These are phyloP conservation scores for Diaporthe ilicicola DNA, from an alignment of 2,329 filamentous ascomycete species.

Conservation along the genomic window DNA sequence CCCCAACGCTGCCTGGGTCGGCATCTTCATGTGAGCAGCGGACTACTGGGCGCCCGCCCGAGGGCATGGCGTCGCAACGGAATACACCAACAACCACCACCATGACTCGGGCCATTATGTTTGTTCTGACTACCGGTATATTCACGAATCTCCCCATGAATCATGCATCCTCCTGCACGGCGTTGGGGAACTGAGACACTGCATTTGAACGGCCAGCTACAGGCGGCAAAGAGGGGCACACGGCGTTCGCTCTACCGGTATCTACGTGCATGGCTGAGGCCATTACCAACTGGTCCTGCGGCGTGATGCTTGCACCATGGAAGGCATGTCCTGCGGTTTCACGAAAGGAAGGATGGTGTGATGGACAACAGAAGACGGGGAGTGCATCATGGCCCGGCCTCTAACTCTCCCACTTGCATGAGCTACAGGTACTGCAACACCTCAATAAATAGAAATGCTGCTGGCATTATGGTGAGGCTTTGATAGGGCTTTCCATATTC, in stretches of 20 bases:
- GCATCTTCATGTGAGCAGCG: slow-evolving; percentile 61
- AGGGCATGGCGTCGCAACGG: background rate
- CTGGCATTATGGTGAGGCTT: background rate
- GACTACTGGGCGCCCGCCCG: background rate
- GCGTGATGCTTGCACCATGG: background rate
- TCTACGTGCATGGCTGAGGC: background rate
- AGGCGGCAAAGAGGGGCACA: background rate
- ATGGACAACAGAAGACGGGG: background rate
- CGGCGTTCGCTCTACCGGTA: background rate
- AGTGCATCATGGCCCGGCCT: background rate
- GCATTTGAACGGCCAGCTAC: background rate
- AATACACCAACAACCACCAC: background rate
- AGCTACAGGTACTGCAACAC: background rate
- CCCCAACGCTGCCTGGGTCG: slow-evolving; percentile 67
- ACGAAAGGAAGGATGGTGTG: background rate
- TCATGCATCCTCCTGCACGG: slow-evolving; percentile 18
- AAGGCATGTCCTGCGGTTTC: background rate
- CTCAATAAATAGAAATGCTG: background rate
- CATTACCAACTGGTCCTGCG: background rate
- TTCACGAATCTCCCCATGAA: background rate
- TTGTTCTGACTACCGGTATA: slow-evolving; percentile 21
- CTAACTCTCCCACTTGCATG: background rate
- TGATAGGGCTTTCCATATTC: background rate
- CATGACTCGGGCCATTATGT: background rate
- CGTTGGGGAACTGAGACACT: slow-evolving; percentile 19